Evolutionary conservation across 345 rosid species (phyloP), one percentile per base, ranked within the genome.

Genomic region (Erucastrum elatum): DNA sequence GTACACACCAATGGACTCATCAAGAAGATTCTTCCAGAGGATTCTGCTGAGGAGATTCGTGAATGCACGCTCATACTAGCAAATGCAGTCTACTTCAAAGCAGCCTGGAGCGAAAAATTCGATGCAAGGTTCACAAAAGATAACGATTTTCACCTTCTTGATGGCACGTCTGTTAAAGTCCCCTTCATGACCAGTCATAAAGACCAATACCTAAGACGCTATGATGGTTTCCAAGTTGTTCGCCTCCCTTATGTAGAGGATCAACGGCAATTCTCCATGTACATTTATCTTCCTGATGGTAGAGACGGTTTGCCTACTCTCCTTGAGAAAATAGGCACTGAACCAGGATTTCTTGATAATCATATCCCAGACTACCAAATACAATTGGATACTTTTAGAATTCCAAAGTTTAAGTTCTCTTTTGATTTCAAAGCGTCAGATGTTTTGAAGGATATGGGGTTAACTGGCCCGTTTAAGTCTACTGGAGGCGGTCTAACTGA

Each of bases 351-450:
- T 84, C 33, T 90, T 16, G 85, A 88, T 67, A 74, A 60, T 33
- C 87, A 88, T 76, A 37, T 85, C 73, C 91, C 94, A 5, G 1
- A 0, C 1, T 2, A 71, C 60, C 60, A 25, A 15, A 79, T 70
- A 17, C 46, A 59, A 69, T 83, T 89, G 51, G 85, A 80, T 2
- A 77, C 82, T 26, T 82, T 85, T 26, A 81, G 67, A 74, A 79
- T 90, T 62, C 94, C 91, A 12, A 90, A 65, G 74, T 90, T 88
- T 76, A 87, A 82, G 79, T 75, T 87, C 39, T 80, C 80, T 33
- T 87, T 74, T 51, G 88, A 86, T 9, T 83, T 87, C 62, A 71
- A 87, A 79, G 88, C 88, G 53, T 83, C 88, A 6, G 26, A 81
- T 41, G 61, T 81, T 72, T 79, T 88, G 6, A 77, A 83, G 65